Percentiles rank a stretch among this genome's conserved stretches.
phyloP scores from a whole-genome alignment of 2,329 filamentous ascomycete species.

The Penicillium janthinellum region DNA sequence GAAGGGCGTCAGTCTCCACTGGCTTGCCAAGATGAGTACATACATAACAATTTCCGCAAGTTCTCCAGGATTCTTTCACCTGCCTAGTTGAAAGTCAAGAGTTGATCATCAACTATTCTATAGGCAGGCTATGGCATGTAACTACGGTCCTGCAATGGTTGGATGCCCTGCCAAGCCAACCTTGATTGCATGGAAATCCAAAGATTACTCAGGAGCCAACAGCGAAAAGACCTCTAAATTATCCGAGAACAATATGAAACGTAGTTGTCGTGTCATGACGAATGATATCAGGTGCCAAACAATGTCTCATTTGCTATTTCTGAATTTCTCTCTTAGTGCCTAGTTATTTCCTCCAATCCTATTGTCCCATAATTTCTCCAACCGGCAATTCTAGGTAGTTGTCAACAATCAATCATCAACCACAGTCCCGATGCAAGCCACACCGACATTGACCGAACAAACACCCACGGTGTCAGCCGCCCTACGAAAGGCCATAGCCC shows the following conservation, averaged over 20 bases:
- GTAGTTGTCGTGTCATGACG: background rate
- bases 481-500: background rate
- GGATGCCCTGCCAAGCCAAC: slow-evolving; percentile 3
- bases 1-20: background rate
- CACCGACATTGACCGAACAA: background rate
- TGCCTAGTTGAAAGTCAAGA: background rate
- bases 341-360: background rate
- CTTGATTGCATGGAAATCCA: background rate
- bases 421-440: background rate
- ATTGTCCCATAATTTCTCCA: background rate
- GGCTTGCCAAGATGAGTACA: background rate
- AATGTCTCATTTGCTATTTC: background rate
- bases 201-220: slow-evolving; percentile 16
- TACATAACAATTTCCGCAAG: background rate
- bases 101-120: background rate
- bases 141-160: background rate
- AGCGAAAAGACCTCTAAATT: background rate
- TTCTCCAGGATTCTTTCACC: no score
- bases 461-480: background rate
- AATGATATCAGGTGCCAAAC: background rate
- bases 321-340: background rate
- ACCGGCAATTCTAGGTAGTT: background rate
- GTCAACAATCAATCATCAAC: background rate
- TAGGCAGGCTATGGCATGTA: background rate
- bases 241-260: background rate